These are phyloP conservation scores for Rhododendron mucronatum DNA, from an alignment of 148 eudicot genomes.

Conservation along the genomic window DNA sequence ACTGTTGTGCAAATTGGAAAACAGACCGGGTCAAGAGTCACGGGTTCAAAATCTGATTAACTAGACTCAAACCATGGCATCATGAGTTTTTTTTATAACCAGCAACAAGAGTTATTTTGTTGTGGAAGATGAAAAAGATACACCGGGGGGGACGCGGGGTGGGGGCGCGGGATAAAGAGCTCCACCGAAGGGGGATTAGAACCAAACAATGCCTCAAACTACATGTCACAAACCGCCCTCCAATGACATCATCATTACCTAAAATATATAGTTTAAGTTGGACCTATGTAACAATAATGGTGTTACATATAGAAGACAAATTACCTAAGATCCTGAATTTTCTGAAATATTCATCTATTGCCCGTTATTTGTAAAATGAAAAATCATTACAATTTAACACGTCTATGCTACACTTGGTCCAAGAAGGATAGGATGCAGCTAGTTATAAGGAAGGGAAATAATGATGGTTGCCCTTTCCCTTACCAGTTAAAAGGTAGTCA, in stretches of 20 bases:
- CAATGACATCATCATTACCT: background rate
- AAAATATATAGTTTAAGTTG: background rate
- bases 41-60: background rate
- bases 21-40: background rate
- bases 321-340: background rate
- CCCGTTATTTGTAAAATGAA: background rate
- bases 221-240: background rate
- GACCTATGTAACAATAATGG: background rate
- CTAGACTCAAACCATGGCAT: background rate
- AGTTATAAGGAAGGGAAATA: background rate
- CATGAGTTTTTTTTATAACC: background rate
- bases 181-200: background rate
- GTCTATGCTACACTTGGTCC: background rate
- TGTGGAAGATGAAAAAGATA: background rate
- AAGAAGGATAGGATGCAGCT: background rate
- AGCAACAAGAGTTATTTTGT: background rate
- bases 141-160: accelerated
- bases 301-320: background rate
- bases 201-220: background rate
- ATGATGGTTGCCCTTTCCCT: background rate
- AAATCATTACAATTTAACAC: background rate
- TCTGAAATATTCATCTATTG: background rate
- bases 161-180: background rate
- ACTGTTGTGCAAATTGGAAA: background rate
- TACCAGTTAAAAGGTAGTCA: background rate